phyloP scores from a whole-genome alignment of 78 protist species.

The Monocercomonoides exilis region DNA sequence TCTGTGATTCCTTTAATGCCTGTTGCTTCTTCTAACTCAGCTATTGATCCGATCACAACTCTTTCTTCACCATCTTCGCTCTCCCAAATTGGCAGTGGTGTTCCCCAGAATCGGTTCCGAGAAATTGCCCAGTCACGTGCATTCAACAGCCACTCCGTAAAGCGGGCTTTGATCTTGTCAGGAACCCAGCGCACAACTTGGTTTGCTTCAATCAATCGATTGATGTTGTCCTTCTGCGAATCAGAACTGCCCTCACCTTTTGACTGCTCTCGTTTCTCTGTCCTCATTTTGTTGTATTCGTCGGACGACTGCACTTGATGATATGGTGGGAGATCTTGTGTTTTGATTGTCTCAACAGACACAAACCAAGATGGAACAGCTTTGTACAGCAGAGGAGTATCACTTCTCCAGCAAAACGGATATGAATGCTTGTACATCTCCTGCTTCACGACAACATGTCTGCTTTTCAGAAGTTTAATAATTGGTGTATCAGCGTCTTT shows the following conservation, averaged over 20 bases:
- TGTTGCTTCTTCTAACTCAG: constrained; percentile 67
- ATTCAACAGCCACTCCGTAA: constrained; percentile 86
- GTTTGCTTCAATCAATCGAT: constrained; percentile 69
- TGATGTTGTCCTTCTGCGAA: constrained; percentile 32
- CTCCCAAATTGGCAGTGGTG: constrained; percentile 98
- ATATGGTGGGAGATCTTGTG: not conserved
- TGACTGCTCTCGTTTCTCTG: not conserved
- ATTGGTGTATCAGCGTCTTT: constrained; percentile 88
- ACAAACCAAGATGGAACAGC: constrained; percentile 91
- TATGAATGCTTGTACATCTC: constrained; percentile 75
- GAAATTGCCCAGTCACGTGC: constrained; percentile 89
- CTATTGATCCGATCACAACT: constrained; percentile 70
- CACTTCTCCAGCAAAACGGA: constrained; percentile 98
- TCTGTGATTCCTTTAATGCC: constrained; percentile 58
- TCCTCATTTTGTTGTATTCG: not conserved
- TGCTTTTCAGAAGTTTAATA: constrained; percentile 51
- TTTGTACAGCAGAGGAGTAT: constrained; percentile 91
- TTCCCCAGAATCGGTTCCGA: constrained; percentile 91
- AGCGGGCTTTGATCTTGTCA: constrained; percentile 75
- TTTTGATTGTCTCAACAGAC: constrained; percentile 33
- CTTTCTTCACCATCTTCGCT: constrained; percentile 80
- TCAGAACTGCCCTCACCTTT: not conserved
- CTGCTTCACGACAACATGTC: constrained; percentile 47
- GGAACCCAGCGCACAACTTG: constrained; percentile 82
- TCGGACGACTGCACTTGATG: not conserved